phyloP scores from a whole-genome alignment of 169 alveolate genomes.

The Ichthyophthirius multifiliis region DNA sequence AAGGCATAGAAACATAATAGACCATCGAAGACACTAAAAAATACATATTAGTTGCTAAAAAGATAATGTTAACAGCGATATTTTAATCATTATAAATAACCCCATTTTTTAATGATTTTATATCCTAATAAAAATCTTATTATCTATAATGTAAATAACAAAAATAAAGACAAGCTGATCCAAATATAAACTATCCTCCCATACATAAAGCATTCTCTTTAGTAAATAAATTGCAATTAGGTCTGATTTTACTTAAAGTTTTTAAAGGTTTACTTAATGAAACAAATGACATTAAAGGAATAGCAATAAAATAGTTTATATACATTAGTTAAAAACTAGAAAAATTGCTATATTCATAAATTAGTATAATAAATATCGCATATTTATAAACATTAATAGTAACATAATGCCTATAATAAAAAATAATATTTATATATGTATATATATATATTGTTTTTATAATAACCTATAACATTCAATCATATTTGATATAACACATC shows the following conservation, averaged over 20 bases:
- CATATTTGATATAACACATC: constrained; percentile 19
- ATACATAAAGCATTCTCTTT: background rate
- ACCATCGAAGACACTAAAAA: background rate
- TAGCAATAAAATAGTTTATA: constrained; percentile 4
- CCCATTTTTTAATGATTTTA: background rate
- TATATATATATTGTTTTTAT: background rate
- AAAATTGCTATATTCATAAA: constrained; percentile 8
- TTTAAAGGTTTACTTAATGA: constrained; percentile 13
- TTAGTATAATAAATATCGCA: constrained; percentile 9
- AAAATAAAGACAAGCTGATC: background rate
- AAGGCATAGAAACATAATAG: background rate
- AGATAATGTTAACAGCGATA: background rate
- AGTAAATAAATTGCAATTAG: background rate
- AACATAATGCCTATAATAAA: background rate
- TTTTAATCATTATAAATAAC: background rate
- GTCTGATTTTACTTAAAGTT: background rate
- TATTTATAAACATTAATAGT: constrained; percentile 18
- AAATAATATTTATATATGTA: background rate
- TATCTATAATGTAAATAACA: background rate
- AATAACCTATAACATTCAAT: background rate
- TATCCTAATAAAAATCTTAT: background rate
- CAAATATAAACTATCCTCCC: background rate
- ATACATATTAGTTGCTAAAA: background rate
- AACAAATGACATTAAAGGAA: constrained; percentile 10
- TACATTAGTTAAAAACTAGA: background rate